Base-by-base conservation (phyloP, 148 eudicot species). In the Rhododendron henanense region DNA sequence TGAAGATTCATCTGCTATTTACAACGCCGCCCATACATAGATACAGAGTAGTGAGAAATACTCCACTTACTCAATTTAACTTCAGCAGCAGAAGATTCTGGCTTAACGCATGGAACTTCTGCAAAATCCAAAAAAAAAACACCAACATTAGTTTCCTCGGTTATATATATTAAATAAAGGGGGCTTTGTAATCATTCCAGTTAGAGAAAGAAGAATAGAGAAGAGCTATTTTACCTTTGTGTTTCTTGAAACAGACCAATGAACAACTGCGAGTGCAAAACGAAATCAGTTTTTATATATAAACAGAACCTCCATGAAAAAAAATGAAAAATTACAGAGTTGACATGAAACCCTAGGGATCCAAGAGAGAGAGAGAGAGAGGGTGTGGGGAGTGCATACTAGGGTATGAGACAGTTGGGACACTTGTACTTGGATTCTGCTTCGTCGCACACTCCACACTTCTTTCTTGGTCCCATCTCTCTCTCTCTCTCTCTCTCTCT, bases 351-450 rank as follows among this genome's bases (percentile, higher is more conserved):
- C 75, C 75, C 37, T 11, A 69, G 75, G 75, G 18, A 69, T 69
- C 37, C 1, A 0, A 69, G 75, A 69, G 6, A 69, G 15, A 69
- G 16, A 3, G 15, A 69, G 35, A 28, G 78, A 63, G 53, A 53
- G 50, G 5, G 57, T 35, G 48, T 63, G 39, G 16, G 21, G 41
- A 18, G 21, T 18, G 65, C 93, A 87, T 90, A 95, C 98, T 95
- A 95, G 81, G 94, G 96, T 51, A 93, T 48, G 74, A 93, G 92
- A 84, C 96, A 95, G 47, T 88, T 41, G 35, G 98, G 95, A 81
- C 98, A 95, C 86, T 95, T 95, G 92, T 95, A 95, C 78, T 93
- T 95, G 51, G 95, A 93, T 71, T 88, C 89, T 44, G 95, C 94
- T 86, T 94, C 93, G n/a, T 90, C 90, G 88, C 98, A 95, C 25